A percentile compares a stretch with the other conserved stretches of the same genome.
Evolutionary conservation across 2,329 filamentous ascomycete species (phyloP).

Genomic region (Alternaria solani): DNA sequence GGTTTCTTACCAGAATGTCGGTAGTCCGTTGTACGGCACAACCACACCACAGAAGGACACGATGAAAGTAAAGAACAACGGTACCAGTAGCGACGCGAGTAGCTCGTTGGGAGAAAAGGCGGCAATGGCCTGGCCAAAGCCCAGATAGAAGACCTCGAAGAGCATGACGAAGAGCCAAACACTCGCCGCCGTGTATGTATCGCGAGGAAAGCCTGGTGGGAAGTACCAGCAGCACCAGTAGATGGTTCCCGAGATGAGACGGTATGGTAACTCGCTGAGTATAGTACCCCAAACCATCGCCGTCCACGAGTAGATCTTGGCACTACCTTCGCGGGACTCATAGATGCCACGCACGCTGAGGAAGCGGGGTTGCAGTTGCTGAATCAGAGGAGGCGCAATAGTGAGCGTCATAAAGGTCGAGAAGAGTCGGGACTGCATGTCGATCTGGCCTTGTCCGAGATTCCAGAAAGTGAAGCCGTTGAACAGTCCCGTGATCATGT

Average conservation of each 20-base stretch:
- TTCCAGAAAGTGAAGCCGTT: conserved; percentile 61
- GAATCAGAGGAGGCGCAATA: conserved; percentile 76
- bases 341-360: conserved; percentile 72
- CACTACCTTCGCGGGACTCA: conserved; percentile 74
- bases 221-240: conserved; percentile 67
- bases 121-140: conserved; percentile 73
- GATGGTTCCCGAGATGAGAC: conserved; percentile 69
- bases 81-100: conserved; percentile 71
- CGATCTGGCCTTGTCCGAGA: conserved; percentile 52
- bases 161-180: conserved; percentile 70
- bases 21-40: conserved; percentile 70
- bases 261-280: conserved; percentile 74
- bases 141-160: conserved; percentile 71
- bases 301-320: conserved; percentile 81
- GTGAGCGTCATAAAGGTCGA: conserved; percentile 79
- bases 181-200: conserved; percentile 67
- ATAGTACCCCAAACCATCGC: conserved; percentile 73
- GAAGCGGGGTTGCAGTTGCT: conserved; percentile 79
- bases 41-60: conserved; percentile 78
- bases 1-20: conserved; percentile 67
- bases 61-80: conserved; percentile 73
- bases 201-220: conserved; percentile 61
- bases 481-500: conserved; percentile 61
- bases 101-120: conserved; percentile 72
- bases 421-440: conserved; percentile 70